phyloP scores from a whole-genome alignment of 495 filamentous ascomycete genomes.

The Neurospora cerealis region DNA sequence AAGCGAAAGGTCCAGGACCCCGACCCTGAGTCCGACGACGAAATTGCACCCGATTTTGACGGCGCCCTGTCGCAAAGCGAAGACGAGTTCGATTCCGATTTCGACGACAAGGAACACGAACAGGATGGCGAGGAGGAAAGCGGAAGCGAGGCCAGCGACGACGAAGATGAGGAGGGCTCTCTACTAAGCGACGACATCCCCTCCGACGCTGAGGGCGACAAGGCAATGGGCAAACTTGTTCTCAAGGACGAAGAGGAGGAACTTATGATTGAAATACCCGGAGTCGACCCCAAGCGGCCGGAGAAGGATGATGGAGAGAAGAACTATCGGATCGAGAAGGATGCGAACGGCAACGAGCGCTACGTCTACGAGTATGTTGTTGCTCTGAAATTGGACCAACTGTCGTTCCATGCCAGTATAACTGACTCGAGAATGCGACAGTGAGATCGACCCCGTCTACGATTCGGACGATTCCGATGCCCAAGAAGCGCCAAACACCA shows the following conservation, averaged over 20 bases:
- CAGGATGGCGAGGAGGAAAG: slow-evolving; percentile 6
- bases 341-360: slow-evolving; percentile 43
- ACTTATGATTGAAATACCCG: slow-evolving; percentile 22
- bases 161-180: slow-evolving; percentile 44
- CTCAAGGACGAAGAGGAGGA: slow-evolving; percentile 6
- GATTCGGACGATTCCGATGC: slow-evolving; percentile 90
- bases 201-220: slow-evolving; percentile 39
- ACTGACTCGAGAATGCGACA: slow-evolving; percentile 33
- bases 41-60: slow-evolving; percentile 22
- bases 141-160: slow-evolving; percentile 10
- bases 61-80: slow-evolving; percentile 25
- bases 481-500: slow-evolving; percentile 72
- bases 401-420: not conserved
- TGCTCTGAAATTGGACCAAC: not conserved
- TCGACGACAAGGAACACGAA: slow-evolving; percentile 14
- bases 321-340: slow-evolving; percentile 48
- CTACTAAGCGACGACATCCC: slow-evolving; percentile 50
- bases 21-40: slow-evolving; percentile 24
- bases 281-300: slow-evolving; percentile 22
- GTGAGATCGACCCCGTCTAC: slow-evolving; percentile 87
- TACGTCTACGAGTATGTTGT: slow-evolving; percentile 46
- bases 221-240: slow-evolving; percentile 23
- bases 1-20: slow-evolving; percentile 35
- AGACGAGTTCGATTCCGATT: slow-evolving; percentile 17
- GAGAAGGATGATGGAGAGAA: slow-evolving; percentile 30